Evolutionary conservation across 2,329 filamentous ascomycete species (phyloP).

Genomic region (Saccharata proteae): DNA sequence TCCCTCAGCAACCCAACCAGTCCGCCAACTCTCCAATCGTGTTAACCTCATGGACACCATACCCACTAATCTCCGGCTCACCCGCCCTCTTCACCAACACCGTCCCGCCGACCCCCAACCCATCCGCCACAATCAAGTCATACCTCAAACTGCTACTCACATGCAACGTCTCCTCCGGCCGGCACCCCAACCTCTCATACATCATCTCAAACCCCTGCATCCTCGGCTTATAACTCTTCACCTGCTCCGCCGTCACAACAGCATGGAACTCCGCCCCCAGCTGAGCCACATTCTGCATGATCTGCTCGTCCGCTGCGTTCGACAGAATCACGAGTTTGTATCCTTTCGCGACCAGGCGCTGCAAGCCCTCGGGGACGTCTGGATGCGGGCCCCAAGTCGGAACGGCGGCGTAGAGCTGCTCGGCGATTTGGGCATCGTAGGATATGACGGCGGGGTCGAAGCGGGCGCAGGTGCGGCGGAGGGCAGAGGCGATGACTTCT

Average conservation of each 20-base stretch:
- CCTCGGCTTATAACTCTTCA: constrained; percentile 7
- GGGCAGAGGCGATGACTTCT: constrained; percentile 6
- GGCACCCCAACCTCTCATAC: constrained; percentile 6
- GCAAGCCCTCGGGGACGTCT: constrained; percentile 4
- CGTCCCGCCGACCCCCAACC: constrained; percentile 5
- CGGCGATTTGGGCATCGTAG: constrained; percentile 1
- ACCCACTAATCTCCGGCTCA: too few species aligned
- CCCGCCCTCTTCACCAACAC: constrained; percentile 4
- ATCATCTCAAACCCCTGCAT: constrained; percentile 8
- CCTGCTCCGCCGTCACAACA: constrained; percentile 8
- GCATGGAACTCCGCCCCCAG: constrained; percentile 7
- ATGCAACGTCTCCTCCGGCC: constrained; percentile 7
- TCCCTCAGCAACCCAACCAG: too few species aligned
- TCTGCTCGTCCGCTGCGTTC: constrained; percentile 8
- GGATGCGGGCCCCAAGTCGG: constrained; percentile 8
- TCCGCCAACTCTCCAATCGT: too few species aligned
- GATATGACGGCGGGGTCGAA: not conserved
- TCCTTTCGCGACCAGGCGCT: constrained; percentile 3
- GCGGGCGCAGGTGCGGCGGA: constrained; percentile 5
- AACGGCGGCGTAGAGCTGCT: constrained; percentile 5
- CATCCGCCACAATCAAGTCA: constrained; percentile 7
- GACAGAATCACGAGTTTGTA: constrained; percentile 8
- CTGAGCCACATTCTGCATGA: constrained; percentile 5
- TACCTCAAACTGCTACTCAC: constrained; percentile 6
- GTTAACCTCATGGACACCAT: too few species aligned